Evolutionary conservation across 164 flowering plant species (phyloP).

Genomic region (Kingdonia uniflora): DNA sequence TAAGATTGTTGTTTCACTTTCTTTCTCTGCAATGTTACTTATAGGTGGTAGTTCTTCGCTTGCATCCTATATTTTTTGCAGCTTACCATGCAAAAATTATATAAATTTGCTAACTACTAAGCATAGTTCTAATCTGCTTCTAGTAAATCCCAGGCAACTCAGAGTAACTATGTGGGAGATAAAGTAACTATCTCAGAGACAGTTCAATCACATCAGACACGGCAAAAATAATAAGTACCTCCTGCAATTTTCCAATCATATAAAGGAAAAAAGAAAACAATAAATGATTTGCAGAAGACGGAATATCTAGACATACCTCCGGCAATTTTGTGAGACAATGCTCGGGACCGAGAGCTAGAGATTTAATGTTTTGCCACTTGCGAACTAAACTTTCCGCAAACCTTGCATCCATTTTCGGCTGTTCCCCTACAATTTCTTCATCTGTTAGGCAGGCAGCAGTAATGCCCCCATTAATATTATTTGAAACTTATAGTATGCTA

Average conservation of each 20-base stretch:
- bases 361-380: constrained; percentile 83
- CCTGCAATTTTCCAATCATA: neutral
- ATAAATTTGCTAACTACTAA: too few species aligned
- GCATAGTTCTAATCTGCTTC: too few species aligned
- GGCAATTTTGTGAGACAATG: constrained; percentile 61
- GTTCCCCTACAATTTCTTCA: constrained; percentile 33
- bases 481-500: neutral
- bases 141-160: neutral
- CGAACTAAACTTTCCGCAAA: constrained; percentile 79
- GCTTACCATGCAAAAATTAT: too few species aligned
- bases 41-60: too few species aligned
- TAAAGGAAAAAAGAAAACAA: neutral
- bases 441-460: constrained; percentile 16
- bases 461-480: neutral
- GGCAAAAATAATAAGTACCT: too few species aligned
- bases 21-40: too few species aligned
- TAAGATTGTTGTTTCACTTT: too few species aligned
- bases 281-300: neutral
- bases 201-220: too few species aligned
- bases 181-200: too few species aligned
- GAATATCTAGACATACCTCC: constrained; percentile 39
- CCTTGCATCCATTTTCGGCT: constrained; percentile 88
- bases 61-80: too few species aligned
- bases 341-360: constrained; percentile 83
- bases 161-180: neutral